Conservation (phyloP, 768 basidiomycete genomes). For the Boletellus sp. region DNA sequence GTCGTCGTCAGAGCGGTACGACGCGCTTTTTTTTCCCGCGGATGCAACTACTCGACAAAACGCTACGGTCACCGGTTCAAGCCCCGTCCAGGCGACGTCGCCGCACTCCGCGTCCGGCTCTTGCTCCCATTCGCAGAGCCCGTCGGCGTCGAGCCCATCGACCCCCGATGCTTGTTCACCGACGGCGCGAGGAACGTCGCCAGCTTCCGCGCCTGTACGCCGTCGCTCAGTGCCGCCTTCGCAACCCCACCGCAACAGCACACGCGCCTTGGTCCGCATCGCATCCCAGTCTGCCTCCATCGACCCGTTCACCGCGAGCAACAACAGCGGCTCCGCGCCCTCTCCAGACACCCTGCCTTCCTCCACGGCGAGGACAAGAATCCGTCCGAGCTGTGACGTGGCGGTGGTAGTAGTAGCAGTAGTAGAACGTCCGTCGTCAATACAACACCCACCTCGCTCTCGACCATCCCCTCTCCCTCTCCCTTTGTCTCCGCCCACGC, state of each 20-base stretch:
- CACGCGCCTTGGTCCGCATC: conserved; percentile 56
- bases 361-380: conserved; percentile 64
- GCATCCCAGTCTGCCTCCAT: conserved; percentile 62
- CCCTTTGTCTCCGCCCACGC: conserved; percentile 75
- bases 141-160: conserved; percentile 15
- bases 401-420: background rate
- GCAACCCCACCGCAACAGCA: background rate
- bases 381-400: conserved; percentile 56
- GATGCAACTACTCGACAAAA: background rate
- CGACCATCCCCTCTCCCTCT: conserved; percentile 56
- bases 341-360: conserved; percentile 26
- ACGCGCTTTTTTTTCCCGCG: conserved; percentile 25
- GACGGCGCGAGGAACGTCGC: conserved; percentile 33
- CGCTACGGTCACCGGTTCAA: conserved; percentile 2
- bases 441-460: conserved; percentile 59
- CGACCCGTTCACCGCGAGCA: conserved; percentile 66
- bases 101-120: conserved; percentile 24
- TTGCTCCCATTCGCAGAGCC: conserved; percentile 17
- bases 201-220: conserved; percentile 32
- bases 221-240: background rate
- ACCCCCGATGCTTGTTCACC: conserved; percentile 36
- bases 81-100: conserved; percentile 29
- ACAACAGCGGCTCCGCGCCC: conserved; percentile 49
- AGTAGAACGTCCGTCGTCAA: conserved; percentile 1
- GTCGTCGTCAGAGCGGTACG: background rate